A percentile compares a stretch with the other conserved stretches of the same genome.
Conservation (phyloP, 129 eudicot genomes). For the Rutidosis leptorrhynchoides region DNA sequence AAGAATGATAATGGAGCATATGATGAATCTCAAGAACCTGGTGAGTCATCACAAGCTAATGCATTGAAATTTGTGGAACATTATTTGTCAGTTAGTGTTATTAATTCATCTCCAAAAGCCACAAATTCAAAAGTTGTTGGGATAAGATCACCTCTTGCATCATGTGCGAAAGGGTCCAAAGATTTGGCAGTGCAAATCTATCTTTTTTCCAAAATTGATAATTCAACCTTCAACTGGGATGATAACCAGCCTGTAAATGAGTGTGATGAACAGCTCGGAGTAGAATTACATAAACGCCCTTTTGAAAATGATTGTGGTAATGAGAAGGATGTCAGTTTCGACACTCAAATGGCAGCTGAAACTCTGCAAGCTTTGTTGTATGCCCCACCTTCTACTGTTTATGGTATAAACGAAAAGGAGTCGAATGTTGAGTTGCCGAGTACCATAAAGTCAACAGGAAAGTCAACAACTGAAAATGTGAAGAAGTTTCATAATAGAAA, state of each 20-base stretch:
- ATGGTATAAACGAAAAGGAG: conserved; percentile 22
- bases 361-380: conserved; percentile 61
- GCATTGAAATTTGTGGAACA: too few species aligned
- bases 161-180: conserved; percentile 46
- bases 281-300: conserved; percentile 26
- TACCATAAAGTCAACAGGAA: conserved; percentile 5
- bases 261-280: conserved; percentile 32
- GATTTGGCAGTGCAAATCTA: too few species aligned
- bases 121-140: too few species aligned
- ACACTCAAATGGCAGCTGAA: conserved; percentile 93
- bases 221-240: conserved; percentile 58
- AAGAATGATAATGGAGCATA: conserved; percentile 18
- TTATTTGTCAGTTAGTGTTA: too few species aligned
- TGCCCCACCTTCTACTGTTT: conserved; percentile 37
- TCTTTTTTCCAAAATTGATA: conserved; percentile 23
- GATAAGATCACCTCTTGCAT: conserved; percentile 45
- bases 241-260: conserved; percentile 27
- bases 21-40: conserved; percentile 54
- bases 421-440: conserved; percentile 8
- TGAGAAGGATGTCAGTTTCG: conserved; percentile 48
- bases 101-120: too few species aligned
- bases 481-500: conserved; percentile 16
- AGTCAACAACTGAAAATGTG: too few species aligned
- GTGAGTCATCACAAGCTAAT: too few species aligned
- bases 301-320: conserved; percentile 15